These are phyloP conservation scores for Sporothrix brunneoviolacea DNA, from an alignment of 2,329 filamentous ascomycete genomes.

Conservation along the genomic window DNA sequence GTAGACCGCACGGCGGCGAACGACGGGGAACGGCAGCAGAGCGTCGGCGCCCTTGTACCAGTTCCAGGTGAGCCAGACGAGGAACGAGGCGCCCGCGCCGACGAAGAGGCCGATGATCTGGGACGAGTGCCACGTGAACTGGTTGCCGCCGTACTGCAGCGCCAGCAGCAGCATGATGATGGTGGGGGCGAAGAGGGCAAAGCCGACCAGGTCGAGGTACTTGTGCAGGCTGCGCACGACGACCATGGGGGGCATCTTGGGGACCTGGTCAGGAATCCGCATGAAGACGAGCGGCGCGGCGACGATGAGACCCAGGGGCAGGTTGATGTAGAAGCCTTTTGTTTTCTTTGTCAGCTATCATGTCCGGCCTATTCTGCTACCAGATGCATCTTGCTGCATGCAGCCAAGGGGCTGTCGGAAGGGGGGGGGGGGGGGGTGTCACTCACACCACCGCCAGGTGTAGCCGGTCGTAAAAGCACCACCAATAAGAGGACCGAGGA, in stretches of 20 bases:
- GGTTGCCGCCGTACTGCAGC: conserved; percentile 36
- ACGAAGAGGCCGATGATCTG: conserved; percentile 37
- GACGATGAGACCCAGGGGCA: conserved; percentile 35
- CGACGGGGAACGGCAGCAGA: conserved; percentile 23
- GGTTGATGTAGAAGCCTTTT: conserved; percentile 40
- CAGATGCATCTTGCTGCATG: too few species aligned
- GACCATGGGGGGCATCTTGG: conserved; percentile 24
- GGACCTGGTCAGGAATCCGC: conserved; percentile 31
- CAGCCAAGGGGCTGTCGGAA: too few species aligned
- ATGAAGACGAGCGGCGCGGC: conserved; percentile 27
- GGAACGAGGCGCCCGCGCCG: conserved; percentile 29
- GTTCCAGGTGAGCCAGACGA: conserved; percentile 40
- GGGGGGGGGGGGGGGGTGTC: too few species aligned
- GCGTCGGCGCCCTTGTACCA: conserved; percentile 23
- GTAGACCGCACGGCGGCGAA: conserved; percentile 21
- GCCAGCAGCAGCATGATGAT: conserved; percentile 38
- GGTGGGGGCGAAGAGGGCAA: conserved; percentile 36
- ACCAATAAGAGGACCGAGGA: conserved; percentile 41
- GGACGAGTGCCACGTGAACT: conserved; percentile 33
- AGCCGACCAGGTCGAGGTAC: conserved; percentile 36
- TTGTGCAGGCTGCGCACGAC: conserved; percentile 22
- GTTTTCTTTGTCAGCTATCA: not conserved
- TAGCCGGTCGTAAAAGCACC: conserved; percentile 33
- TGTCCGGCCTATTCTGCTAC: conserved; percentile 18
- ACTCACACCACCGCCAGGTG: conserved; percentile 40